Conservation (phyloP, 768 basidiomycete species). For the Pluteus cervinus region DNA sequence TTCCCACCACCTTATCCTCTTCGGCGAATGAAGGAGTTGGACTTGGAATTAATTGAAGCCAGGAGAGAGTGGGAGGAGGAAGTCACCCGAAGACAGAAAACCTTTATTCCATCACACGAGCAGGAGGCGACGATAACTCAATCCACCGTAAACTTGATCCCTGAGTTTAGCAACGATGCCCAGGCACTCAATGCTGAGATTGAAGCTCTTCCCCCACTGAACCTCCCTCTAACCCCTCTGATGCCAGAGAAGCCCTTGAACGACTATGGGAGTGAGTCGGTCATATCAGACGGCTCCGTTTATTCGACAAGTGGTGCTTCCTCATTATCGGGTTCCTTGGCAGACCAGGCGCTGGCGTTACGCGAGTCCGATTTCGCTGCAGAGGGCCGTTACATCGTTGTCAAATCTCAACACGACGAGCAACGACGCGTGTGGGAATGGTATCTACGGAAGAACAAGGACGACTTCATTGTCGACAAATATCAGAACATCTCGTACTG, state of each 20-base stretch:
- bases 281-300: constrained; percentile 22
- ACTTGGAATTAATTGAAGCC: constrained; percentile 63
- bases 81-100: constrained; percentile 71
- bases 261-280: constrained; percentile 1
- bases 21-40: constrained; percentile 81
- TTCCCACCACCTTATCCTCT: constrained; percentile 92
- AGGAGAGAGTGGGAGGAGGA: constrained; percentile 87
- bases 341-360: constrained; percentile 25
- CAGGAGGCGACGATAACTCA: constrained; percentile 39
- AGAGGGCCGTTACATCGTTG: constrained; percentile 63
- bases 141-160: constrained; percentile 2
- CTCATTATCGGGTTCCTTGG: constrained; percentile 10
- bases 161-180: no score
- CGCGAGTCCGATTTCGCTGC: constrained; percentile 59
- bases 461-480: constrained; percentile 87
- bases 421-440: constrained; percentile 92
- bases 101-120: constrained; percentile 32
- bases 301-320: constrained; percentile 18
- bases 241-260: constrained; percentile 35
- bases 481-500: constrained; percentile 85
- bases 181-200: constrained; percentile 33
- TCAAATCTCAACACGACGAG: constrained; percentile 81
- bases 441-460: constrained; percentile 82
- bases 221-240: constrained; percentile 34
- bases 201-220: constrained; percentile 40